Evolutionary conservation across 768 basidiomycete species (phyloP), one percentile per base, ranked within the genome.

Genomic region (Mycena vitilis): DNA sequence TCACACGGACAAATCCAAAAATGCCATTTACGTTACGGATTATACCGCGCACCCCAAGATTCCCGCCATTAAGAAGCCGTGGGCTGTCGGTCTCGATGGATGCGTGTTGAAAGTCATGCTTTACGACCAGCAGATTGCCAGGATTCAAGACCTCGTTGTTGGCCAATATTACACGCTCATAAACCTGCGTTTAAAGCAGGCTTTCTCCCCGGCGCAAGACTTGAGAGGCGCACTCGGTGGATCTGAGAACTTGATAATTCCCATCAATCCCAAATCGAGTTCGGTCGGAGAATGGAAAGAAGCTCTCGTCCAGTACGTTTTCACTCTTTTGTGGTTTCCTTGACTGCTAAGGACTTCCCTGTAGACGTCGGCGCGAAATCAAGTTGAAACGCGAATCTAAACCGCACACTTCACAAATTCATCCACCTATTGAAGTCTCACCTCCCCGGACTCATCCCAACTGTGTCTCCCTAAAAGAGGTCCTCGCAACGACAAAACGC

Each of bases 11-110:
- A 78, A 80, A 51, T 71, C 79, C 20, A 71, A 75, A 37, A 75
- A 79, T 34, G 74, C 75, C 56, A 75, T 91, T 45, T 89, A 85
- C 68, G 86, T 89, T 38, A 91, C 90, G 10, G 91, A 93, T 75
- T 92, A 91, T 73, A 90, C 90, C 2, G 74, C 78, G 4, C 84
- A 89, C 60, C 71, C 81, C 5, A 77, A 84, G 58, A 77, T 91
- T 42, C 73, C 78, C 6, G 64, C 73, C 22, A 69, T 76, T 13
- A 70, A 78, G 12, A 77, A 79, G 56, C 73, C 77, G 25, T 86
- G 85, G 83, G 78, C 83, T 4, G 63, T 60, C n/a, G 79, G 81
- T n/a, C 81, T 89, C n/a, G 79, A 84, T 44, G 84, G 85, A 20
- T 81, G 80, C 25, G 80, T 90, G 30, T 73, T 90, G 62, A 87